Evolutionary conservation across 1,284 basidiomycete genomes (phyloP), one percentile per base, ranked within the genome.

Genomic region (Neolentinus lepideus): DNA sequence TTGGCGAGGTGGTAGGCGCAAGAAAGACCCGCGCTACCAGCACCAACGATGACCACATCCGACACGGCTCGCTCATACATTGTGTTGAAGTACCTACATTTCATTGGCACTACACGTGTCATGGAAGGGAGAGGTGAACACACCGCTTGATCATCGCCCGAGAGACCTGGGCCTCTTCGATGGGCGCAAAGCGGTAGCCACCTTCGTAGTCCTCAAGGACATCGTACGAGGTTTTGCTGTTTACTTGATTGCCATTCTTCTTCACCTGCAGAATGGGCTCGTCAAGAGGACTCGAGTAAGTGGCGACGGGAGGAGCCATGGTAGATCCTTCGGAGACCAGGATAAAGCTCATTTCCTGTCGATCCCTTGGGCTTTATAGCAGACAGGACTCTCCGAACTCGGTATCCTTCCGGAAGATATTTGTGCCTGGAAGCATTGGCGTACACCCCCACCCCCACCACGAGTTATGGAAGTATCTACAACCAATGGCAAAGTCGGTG

Each of bases 21-120:
- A 9, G 85, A 87, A 47, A 92, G 73, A 27, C 90, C 90, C 16
- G 90, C 88, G 56, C 84, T 88, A 43, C 91, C 90, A 3, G 88
- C 88, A 14, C 90, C 90, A 60, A 92, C 77, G 63, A 92, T 85
- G 52, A 91, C 85, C 12, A 92, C 81, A 64, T 92, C 90, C 26
- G 88, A 90, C 11, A 92, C 72, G 27, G 79, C 81, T 46, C 85
- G 76, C 47, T 90, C 86, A 66, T 89, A 88, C 84, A 88, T 85
- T 60, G 70, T 78, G 63, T 77, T 77, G 69, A 85, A 88, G 75
- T 88, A 87, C 57, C 84, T 87, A 2, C 52, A 3, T 33, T 47
- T 52, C 16, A 36, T 38, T 21, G 10, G n/a, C 19, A 27, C 16
- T 21, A 33, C 16, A 16, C 27, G 29, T 31, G 22, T 2, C 21